These are phyloP conservation scores for Gynostemma pentaphyllum DNA, from an alignment of 306 rosid species.

Conservation along the genomic window DNA sequence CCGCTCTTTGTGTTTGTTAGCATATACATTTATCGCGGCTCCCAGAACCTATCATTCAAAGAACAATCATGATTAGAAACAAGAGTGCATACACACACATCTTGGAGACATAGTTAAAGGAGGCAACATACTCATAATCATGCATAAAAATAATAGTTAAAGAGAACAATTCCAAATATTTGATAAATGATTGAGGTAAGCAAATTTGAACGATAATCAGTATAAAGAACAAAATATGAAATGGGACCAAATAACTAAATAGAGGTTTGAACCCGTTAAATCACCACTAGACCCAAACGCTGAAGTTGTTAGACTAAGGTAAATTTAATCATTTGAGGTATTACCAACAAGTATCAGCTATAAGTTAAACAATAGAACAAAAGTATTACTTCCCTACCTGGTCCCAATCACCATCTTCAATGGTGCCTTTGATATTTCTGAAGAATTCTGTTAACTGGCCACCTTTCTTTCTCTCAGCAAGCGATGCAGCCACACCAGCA, in stretches of 20 bases:
- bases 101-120: neutral
- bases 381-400: constrained; percentile 41
- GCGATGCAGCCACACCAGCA: constrained; percentile 92
- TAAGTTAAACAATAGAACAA: neutral
- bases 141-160: too few relatives aligned
- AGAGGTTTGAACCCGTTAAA: too few relatives aligned
- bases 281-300: too few relatives aligned
- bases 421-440: constrained; percentile 83
- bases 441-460: constrained; percentile 88
- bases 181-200: too few relatives aligned
- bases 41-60: constrained; percentile 62
- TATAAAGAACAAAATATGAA: too few relatives aligned
- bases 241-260: too few relatives aligned
- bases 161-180: too few relatives aligned
- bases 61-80: neutral
- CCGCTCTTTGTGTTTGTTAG: constrained; percentile 96
- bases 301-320: too few relatives aligned
- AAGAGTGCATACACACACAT: neutral
- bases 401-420: constrained; percentile 95
- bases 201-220: too few relatives aligned
- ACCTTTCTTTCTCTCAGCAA: constrained; percentile 90
- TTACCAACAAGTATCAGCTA: too few relatives aligned
- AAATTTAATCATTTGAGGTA: too few relatives aligned
- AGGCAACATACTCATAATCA: too few relatives aligned
- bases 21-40: constrained; percentile 93